These are phyloP conservation scores for Fusarium kyushuense DNA, from an alignment of 2,329 filamentous ascomycete genomes.

Conservation along the genomic window DNA sequence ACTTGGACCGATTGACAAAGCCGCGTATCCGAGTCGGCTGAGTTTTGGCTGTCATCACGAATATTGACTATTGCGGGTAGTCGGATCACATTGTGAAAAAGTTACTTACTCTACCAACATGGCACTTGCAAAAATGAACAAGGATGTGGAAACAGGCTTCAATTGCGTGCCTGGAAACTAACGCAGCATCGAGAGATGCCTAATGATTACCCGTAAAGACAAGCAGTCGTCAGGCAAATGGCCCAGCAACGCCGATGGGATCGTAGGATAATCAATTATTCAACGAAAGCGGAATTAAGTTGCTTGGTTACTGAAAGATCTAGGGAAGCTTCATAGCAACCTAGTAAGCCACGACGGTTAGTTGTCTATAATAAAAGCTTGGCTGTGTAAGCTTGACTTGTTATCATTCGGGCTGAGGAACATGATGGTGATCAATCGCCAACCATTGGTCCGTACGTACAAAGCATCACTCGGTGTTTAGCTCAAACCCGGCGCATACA, in stretches of 20 bases:
- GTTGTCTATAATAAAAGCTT: slow-evolving; percentile 4
- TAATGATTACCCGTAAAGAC: slow-evolving; percentile 6
- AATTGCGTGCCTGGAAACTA: slow-evolving; percentile 28
- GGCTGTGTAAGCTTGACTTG: slow-evolving; percentile 28
- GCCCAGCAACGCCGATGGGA: slow-evolving; percentile 13
- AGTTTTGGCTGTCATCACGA: slow-evolving; percentile 6
- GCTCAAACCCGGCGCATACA: slow-evolving; percentile 9
- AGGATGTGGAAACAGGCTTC: slow-evolving; percentile 8
- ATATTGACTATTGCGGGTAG: slow-evolving; percentile 17
- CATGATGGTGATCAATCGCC: slow-evolving; percentile 23
- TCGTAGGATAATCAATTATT: slow-evolving; percentile 7
- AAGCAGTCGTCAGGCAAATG: slow-evolving; percentile 24
- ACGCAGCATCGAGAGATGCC: slow-evolving; percentile 8
- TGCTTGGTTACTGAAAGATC: slow-evolving; percentile 5
- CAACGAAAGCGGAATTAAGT: slow-evolving; percentile 15
- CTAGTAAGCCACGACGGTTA: neutral
- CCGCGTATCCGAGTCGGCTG: slow-evolving; percentile 31
- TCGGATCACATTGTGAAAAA: slow-evolving; percentile 12
- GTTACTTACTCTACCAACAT: neutral
- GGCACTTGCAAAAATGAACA: neutral
- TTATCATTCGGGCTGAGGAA: slow-evolving; percentile 6
- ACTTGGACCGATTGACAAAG: slow-evolving; percentile 34
- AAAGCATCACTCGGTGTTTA: slow-evolving; percentile 27
- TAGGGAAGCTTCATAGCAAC: slow-evolving; percentile 7
- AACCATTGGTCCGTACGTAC: slow-evolving; percentile 33